Evolutionary conservation across 2,329 filamentous ascomycete species (phyloP), one percentile per base, ranked within the genome.

Genomic region (Canariomyces notabilis): DNA sequence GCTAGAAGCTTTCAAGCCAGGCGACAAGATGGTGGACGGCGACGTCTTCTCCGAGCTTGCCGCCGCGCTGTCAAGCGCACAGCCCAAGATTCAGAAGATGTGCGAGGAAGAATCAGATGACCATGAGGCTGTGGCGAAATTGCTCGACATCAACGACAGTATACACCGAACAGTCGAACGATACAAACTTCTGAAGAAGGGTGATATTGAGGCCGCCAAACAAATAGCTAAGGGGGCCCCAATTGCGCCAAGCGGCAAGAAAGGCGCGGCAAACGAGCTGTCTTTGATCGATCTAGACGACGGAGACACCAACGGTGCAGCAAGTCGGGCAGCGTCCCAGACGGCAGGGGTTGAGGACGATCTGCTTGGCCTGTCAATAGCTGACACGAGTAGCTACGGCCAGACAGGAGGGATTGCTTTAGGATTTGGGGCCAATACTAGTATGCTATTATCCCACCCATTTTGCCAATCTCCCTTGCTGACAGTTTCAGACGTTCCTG

Each of bases 71-170:
- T 87, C 89, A 64, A 96, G 86, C 61, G 93, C 93, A 2, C 93
- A 98, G 60, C 93, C 93, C 7, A 98, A 98, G 72, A 97, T 98
- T 55, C 91, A 97, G 64, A 96, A 89, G 70, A 98, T 98, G 91
- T 97, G 91, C 61, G 91, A 97, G 67, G 93, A 98, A 67, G 93
- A 98, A 63, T 96, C 90, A 9, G 91, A 97, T 51, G 93, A 98
- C 61, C 83, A 89, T 51, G 93, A 96, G 70, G 93, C 93, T 5
- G 93, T 98, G 5, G 87, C 89, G 35, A 95, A 95, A 67, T 75
- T 98, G 9, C 77, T 98, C 46, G 89, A 97, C 64, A 97, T 98
- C 62, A 98, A 98, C 64, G 93, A 98, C 67, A 96, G 90, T 69
- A 98, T 98, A 78, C 88, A 97, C 64, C 82, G 91, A 52, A 98